Evolutionary conservation across 345 rosid species (phyloP).

Genomic region (Citrus trifoliata): DNA sequence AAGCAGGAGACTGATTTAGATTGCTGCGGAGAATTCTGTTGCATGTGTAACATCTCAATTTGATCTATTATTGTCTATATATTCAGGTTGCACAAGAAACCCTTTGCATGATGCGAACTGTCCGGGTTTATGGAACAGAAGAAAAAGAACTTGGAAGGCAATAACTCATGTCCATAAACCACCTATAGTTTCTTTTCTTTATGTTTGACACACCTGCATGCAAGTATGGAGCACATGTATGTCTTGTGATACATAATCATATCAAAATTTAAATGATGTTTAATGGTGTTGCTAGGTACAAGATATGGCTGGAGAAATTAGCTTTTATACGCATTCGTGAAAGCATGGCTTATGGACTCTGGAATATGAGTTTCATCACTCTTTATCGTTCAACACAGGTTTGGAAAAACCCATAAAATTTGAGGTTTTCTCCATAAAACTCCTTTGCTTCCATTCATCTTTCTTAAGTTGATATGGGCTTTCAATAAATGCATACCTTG

Average conservation of each 20-base stretch:
- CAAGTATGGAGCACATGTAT: not conserved
- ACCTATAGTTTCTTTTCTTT: not conserved
- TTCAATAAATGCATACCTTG: not conserved
- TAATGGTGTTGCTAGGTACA: slow-evolving; percentile 38
- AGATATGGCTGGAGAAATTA: slow-evolving; percentile 37
- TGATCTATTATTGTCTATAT: slow-evolving; percentile 3
- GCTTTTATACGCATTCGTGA: slow-evolving; percentile 37
- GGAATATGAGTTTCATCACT: slow-evolving; percentile 43
- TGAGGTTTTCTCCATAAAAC: not conserved
- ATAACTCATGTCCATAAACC: slow-evolving; percentile 13
- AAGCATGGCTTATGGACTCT: slow-evolving; percentile 39
- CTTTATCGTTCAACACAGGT: slow-evolving; percentile 56
- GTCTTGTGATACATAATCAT: not conserved
- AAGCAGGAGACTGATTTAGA: slow-evolving; percentile 1
- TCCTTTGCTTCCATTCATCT: not conserved
- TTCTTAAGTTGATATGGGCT: not conserved
- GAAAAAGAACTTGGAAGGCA: slow-evolving; percentile 48
- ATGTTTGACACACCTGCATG: not conserved
- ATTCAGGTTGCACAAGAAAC: slow-evolving; percentile 52
- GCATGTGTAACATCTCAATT: slow-evolving; percentile 2
- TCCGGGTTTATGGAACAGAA: slow-evolving; percentile 46
- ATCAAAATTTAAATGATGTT: not conserved
- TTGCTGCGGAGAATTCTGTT: slow-evolving; percentile 1
- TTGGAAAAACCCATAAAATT: not conserved
- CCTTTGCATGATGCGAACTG: slow-evolving; percentile 41